A percentile compares a stretch with the other conserved stretches of the same genome.
Evolutionary conservation across 176 grass and related monocot species (phyloP).

Genomic region (maize (Zea mays)): Zm-B73-REFERENCE-NAM-5.0 NC_050096.1:286405001-286405500

Average conservation of each 20-base stretch:
- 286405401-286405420: background rate
- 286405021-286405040: too few species aligned
- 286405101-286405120: too few species aligned
- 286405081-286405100: too few species aligned
- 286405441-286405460: background rate
- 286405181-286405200: background rate
- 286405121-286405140: too few species aligned
- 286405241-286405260: background rate
- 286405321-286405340: background rate
- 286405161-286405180: background rate
- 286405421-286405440: slow-evolving; percentile 6
- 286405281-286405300: slow-evolving; percentile 9
- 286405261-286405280: background rate
- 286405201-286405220: slow-evolving; percentile 24
- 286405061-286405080: too few species aligned
- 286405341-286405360: background rate
- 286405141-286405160: too few species aligned
- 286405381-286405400: slow-evolving; percentile 19
- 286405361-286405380: background rate
- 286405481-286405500: background rate
- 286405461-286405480: background rate
- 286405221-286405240: background rate
- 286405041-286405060: too few species aligned
- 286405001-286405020: too few species aligned
- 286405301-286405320: background rate